Percentiles rank a stretch among this genome's conserved stretches.
Evolutionary conservation across 2,329 filamentous ascomycete genomes (phyloP).

Genomic region (Colletotrichum viniferum): DNA sequence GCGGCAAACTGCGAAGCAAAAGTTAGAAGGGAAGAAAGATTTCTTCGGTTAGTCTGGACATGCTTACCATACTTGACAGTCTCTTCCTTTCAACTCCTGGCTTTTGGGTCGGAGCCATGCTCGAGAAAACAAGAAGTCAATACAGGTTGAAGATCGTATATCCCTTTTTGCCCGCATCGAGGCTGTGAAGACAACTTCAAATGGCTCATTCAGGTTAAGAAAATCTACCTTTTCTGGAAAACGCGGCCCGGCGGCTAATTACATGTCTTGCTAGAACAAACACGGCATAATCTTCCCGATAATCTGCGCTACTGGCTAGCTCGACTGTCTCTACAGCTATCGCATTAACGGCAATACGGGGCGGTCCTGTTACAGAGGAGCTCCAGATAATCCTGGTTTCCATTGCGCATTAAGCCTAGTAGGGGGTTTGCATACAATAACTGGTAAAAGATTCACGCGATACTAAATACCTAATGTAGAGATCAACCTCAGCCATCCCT

Average conservation of each 20-base stretch:
- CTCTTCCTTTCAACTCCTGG: background rate
- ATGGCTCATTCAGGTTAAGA: too few species aligned
- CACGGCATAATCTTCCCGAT: conserved; percentile 46
- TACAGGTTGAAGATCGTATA: background rate
- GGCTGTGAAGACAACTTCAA: too few species aligned
- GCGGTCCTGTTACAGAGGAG: conserved; percentile 40
- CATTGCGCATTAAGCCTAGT: conserved; percentile 34
- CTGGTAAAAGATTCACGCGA: background rate
- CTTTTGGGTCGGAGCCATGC: background rate
- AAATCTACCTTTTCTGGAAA: conserved; percentile 34
- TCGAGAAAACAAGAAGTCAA: background rate
- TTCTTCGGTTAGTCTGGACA: too few species aligned
- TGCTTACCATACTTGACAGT: too few species aligned
- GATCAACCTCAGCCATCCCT: too few species aligned
- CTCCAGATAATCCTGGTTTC: conserved; percentile 37
- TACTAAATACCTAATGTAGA: too few species aligned
- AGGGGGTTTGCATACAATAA: background rate
- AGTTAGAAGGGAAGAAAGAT: too few species aligned
- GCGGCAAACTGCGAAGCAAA: too few species aligned
- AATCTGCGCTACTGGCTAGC: conserved; percentile 43
- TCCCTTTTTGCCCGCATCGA: background rate
- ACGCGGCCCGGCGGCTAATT: conserved; percentile 28
- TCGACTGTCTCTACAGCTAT: conserved; percentile 46
- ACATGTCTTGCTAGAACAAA: conserved; percentile 27
- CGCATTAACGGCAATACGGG: conserved; percentile 53